These are phyloP conservation scores for Auxenochlorella protothecoides DNA, from an alignment of 139 green algal genomes.

Conservation along the genomic window DNA sequence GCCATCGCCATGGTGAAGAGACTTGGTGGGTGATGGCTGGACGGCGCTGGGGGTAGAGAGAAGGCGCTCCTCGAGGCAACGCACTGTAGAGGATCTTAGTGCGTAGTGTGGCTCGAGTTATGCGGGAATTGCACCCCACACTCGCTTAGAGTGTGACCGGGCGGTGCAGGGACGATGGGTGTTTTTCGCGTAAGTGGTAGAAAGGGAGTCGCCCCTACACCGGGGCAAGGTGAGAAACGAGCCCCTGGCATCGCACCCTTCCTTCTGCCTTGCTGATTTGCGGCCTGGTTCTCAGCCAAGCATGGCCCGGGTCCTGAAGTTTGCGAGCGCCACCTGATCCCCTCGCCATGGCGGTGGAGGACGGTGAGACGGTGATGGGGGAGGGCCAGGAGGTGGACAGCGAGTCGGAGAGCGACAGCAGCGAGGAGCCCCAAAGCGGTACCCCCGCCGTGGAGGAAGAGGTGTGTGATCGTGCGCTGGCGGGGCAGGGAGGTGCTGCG, in stretches of 20 bases:
- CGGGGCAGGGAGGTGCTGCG: not conserved
- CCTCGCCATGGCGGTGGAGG: not conserved
- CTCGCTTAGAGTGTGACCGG: not conserved
- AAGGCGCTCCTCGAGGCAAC: no score
- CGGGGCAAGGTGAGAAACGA: no score
- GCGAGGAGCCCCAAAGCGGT: slow-evolving; percentile 26
- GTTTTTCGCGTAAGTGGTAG: no score
- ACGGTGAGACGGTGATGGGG: not conserved
- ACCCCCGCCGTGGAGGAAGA: slow-evolving; percentile 26
- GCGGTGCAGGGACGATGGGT: no score
- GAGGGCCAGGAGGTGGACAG: slow-evolving; percentile 20
- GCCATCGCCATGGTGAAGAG: not conserved
- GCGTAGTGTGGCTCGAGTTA: not conserved
- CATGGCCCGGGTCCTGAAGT: no score
- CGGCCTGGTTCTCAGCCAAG: no score
- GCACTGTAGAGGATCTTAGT: no score
- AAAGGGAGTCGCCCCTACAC: no score
- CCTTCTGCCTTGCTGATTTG: not conserved
- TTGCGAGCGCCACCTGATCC: no score
- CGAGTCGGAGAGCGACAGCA: slow-evolving; percentile 39
- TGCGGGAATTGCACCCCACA: not conserved
- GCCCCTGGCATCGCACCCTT: no score
- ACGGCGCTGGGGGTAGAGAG: no score
- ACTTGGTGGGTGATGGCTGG: not conserved
- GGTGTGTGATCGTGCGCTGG: not conserved